Percentiles rank a stretch among this genome's conserved stretches.
Evolutionary conservation across 2,329 filamentous ascomycete species (phyloP).

Genomic region (Calonectria montana): DNA sequence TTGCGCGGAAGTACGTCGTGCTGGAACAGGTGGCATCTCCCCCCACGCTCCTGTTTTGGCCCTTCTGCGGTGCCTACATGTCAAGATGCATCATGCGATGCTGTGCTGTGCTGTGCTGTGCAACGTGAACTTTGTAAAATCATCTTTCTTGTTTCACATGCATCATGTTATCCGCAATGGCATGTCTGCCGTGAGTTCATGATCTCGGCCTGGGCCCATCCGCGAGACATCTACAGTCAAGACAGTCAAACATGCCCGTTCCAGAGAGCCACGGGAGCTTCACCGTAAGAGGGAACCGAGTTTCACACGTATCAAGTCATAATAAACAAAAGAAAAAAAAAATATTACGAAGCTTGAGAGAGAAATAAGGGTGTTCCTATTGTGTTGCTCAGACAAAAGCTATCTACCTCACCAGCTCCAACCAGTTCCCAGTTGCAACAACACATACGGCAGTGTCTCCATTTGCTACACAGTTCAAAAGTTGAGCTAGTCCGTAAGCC

Average conservation of each 20-base stretch:
- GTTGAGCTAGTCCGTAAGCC: slow-evolving; percentile 39
- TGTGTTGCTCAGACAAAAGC: slow-evolving; percentile 40
- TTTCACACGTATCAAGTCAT: slow-evolving; percentile 10
- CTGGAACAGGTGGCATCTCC: neutral
- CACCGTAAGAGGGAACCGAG: neutral
- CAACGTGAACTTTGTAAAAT: neutral
- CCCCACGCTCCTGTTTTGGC: neutral
- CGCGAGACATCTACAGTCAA: neutral
- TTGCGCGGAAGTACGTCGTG: neutral
- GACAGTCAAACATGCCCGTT: neutral
- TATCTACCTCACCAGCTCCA: slow-evolving; percentile 39
- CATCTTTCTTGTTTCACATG: neutral
- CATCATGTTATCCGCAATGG: neutral
- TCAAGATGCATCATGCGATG: neutral
- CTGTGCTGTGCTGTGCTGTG: neutral
- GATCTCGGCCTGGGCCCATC: neutral
- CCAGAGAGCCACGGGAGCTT: neutral
- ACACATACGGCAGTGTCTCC: slow-evolving; percentile 17
- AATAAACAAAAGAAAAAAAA: neutral
- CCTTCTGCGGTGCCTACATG: slow-evolving; percentile 13
- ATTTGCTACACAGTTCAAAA: slow-evolving; percentile 12
- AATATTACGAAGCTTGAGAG: slow-evolving; percentile 27
- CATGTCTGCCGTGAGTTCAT: neutral
- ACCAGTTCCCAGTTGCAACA: slow-evolving; percentile 14
- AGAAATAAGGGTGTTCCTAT: slow-evolving; percentile 35